A percentile compares a stretch with the other conserved stretches of the same genome.
These are phyloP conservation scores for Apostasia shenzhenica DNA, from an alignment of 106 monocot genomes.

Conservation along the genomic window DNA sequence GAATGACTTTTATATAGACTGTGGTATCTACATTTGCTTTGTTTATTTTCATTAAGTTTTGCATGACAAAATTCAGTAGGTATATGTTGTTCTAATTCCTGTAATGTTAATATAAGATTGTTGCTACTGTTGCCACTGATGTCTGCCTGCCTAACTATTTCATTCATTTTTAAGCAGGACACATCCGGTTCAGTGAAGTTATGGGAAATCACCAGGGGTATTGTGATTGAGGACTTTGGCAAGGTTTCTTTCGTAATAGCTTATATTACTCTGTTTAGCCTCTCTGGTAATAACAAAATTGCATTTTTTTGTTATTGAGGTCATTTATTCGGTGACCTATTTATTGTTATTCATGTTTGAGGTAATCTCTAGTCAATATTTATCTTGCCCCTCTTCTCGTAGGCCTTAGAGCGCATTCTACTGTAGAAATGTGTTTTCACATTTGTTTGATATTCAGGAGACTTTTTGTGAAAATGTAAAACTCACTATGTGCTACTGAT, in stretches of 20 bases:
- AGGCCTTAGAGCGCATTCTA: too few species aligned
- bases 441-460: too few species aligned
- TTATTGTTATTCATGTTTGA: not conserved
- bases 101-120: not conserved
- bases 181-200: slow-evolving; percentile 79
- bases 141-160: not conserved
- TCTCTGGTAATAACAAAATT: too few species aligned
- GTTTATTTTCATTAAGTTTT: not conserved
- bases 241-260: slow-evolving; percentile 42
- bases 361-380: not conserved
- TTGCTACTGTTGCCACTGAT: not conserved
- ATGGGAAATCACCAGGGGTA: slow-evolving; percentile 91
- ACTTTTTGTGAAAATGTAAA: too few species aligned
- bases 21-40: not conserved
- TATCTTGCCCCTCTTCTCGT: too few species aligned
- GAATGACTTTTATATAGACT: not conserved
- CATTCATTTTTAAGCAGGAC: slow-evolving; percentile 39
- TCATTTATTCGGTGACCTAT: too few species aligned
- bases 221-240: slow-evolving; percentile 83
- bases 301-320: too few species aligned
- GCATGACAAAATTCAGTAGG: not conserved
- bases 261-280: not conserved
- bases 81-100: slow-evolving; percentile 1
- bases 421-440: too few species aligned
- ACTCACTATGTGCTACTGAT: too few species aligned